A percentile compares a stretch with the other conserved stretches of the same genome.
Evolutionary conservation across 768 basidiomycete genomes (phyloP).

Genomic region (Kwoniella newhampshirensis): DNA sequence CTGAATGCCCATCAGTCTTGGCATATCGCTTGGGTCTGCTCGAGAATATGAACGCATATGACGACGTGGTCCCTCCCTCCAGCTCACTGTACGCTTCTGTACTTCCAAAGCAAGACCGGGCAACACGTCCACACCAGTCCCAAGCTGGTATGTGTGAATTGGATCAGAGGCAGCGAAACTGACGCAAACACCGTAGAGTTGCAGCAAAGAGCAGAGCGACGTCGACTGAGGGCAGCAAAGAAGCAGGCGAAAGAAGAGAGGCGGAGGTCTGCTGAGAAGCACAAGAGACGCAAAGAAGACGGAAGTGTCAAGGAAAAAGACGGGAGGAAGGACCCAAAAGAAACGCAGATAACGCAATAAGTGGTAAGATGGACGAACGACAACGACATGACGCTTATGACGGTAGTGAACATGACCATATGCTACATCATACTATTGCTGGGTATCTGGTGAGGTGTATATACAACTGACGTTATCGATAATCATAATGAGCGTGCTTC

Average conservation of each 20-base stretch:
- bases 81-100: conserved; percentile 14
- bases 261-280: neutral
- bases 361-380: no score
- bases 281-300: neutral
- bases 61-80: neutral
- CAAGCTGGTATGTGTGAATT: conserved; percentile 14
- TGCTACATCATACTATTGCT: neutral
- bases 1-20: conserved; percentile 5
- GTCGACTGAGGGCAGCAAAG: conserved; percentile 7
- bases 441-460: conserved; percentile 13
- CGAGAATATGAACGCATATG: neutral
- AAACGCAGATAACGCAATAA: neutral
- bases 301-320: neutral
- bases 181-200: no score
- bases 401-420: neutral
- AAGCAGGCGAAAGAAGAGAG: neutral
- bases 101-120: conserved; percentile 11
- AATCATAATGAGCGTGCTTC: no score
- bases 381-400: neutral
- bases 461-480: no score
- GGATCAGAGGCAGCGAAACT: no score
- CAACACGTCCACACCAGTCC: conserved; percentile 15
- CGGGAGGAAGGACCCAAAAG: neutral
- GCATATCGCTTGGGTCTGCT: conserved; percentile 9
- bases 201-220: conserved; percentile 12